Evolutionary conservation across 139 green algal genomes (phyloP).

Genomic region (Chlorella sp.): DNA sequence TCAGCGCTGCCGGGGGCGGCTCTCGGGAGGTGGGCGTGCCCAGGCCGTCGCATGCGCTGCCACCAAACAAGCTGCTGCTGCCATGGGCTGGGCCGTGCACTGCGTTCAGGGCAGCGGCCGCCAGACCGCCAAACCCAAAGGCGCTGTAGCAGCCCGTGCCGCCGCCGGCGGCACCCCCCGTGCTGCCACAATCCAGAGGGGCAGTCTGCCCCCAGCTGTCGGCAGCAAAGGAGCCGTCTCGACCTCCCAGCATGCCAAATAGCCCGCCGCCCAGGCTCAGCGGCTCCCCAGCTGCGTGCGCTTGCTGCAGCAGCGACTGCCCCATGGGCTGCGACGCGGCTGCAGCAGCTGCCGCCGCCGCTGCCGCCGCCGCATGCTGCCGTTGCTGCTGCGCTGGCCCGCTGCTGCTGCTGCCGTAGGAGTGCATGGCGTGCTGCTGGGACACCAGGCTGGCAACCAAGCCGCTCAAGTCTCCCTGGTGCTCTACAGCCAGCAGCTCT

Average conservation of each 20-base stretch:
- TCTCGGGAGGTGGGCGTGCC: not conserved
- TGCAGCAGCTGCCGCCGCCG: not conserved
- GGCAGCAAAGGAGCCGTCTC: not conserved
- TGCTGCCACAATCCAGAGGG: not conserved
- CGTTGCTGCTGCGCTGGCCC: not conserved
- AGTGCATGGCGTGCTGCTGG: slow-evolving; percentile 33
- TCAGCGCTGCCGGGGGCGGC: not conserved
- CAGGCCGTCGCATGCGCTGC: not conserved
- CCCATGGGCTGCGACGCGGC: not conserved
- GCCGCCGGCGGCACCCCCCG: not conserved
- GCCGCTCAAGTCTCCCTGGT: slow-evolving; percentile 23
- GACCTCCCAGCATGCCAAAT: slow-evolving; percentile 9
- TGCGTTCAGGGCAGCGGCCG: slow-evolving; percentile 17
- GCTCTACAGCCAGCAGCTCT: slow-evolving; percentile 20
- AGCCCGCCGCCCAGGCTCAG: not conserved
- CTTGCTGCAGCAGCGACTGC: not conserved
- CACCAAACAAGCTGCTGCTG: slow-evolving; percentile 10
- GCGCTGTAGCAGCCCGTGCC: not conserved
- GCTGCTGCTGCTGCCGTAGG: slow-evolving; percentile 22
- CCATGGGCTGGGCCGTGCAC: slow-evolving; percentile 13
- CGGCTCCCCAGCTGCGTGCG: not conserved
- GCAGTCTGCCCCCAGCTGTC: not conserved
- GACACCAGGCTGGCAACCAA: slow-evolving; percentile 13
- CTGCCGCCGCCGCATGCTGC: not conserved
- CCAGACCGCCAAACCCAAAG: slow-evolving; percentile 24